phyloP scores from a whole-genome alignment of 2,329 filamentous ascomycete genomes.

The Colletotrichum sansevieriae region DNA sequence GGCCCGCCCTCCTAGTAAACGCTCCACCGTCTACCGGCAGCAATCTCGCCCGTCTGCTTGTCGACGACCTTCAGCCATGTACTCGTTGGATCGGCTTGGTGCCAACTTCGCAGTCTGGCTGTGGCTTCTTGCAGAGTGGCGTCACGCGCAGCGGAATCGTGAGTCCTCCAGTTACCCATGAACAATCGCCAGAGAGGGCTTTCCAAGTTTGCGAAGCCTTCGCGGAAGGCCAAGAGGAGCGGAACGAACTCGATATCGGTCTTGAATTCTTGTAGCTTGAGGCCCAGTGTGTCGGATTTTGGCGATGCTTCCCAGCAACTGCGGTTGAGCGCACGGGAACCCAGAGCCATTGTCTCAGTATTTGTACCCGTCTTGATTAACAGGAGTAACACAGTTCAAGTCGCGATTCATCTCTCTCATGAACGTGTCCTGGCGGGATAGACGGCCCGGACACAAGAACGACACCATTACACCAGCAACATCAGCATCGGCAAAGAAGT shows the following conservation, averaged over 20 bases:
- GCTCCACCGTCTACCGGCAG: slow-evolving; percentile 17
- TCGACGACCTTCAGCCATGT: slow-evolving; percentile 55
- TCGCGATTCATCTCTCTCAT: slow-evolving; percentile 9
- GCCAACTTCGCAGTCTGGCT: slow-evolving; percentile 8
- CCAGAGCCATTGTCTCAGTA: not conserved
- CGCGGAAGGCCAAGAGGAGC: slow-evolving; percentile 5
- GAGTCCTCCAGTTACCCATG: slow-evolving; percentile 20
- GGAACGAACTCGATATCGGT: slow-evolving; percentile 2
- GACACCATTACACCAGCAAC: not conserved
- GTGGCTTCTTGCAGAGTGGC: slow-evolving; percentile 3
- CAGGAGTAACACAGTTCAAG: not conserved
- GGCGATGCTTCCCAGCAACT: not conserved
- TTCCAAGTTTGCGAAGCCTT: slow-evolving; percentile 1
- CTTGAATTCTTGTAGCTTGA: not conserved
- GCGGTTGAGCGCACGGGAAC: not conserved
- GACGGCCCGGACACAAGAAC: not conserved
- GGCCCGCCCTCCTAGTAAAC: not conserved
- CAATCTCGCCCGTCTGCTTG: slow-evolving; percentile 39
- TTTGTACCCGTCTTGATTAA: not conserved
- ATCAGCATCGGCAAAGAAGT: not conserved
- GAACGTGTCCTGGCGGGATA: not conserved
- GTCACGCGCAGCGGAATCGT: slow-evolving; percentile 1
- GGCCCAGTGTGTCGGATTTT: not conserved
- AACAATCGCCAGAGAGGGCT: slow-evolving; percentile 16
- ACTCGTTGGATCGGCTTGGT: slow-evolving; percentile 46